These are phyloP conservation scores for Penicillium tannophilum DNA, from an alignment of 495 filamentous ascomycete genomes.

Conservation along the genomic window DNA sequence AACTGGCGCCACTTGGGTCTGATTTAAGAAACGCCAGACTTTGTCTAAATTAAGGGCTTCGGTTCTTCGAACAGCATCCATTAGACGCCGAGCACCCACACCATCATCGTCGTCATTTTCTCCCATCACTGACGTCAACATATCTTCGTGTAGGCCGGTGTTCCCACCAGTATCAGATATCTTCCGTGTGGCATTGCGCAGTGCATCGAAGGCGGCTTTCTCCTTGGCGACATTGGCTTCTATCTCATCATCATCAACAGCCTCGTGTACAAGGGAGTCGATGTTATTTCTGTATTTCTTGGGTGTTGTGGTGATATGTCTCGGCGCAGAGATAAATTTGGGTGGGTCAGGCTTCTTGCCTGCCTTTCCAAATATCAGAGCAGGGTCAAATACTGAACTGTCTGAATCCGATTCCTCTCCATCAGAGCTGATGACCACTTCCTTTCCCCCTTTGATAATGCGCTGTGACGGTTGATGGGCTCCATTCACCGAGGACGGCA, in stretches of 20 bases:
- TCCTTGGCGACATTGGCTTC: slow-evolving; percentile 58
- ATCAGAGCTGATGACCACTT: slow-evolving; percentile 68
- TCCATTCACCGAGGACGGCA: slow-evolving; percentile 21
- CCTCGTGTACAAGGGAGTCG: slow-evolving; percentile 62
- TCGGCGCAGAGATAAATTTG: not conserved
- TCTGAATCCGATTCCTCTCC: slow-evolving; percentile 66
- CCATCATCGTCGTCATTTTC: slow-evolving; percentile 53
- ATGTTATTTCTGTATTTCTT: slow-evolving; percentile 69
- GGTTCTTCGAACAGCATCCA: slow-evolving; percentile 73
- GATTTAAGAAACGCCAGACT: slow-evolving; percentile 69
- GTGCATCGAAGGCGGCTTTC: slow-evolving; percentile 40
- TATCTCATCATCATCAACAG: slow-evolving; percentile 56
- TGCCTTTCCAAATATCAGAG: slow-evolving; percentile 17
- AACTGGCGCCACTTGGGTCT: slow-evolving; percentile 32
- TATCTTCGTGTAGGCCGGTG: slow-evolving; percentile 42
- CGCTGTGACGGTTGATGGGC: slow-evolving; percentile 41
- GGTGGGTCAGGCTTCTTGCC: not conserved
- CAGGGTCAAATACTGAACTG: slow-evolving; percentile 46
- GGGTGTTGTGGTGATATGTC: slow-evolving; percentile 14
- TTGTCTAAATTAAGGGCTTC: slow-evolving; percentile 64
- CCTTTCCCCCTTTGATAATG: slow-evolving; percentile 48
- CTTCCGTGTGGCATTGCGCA: slow-evolving; percentile 1
- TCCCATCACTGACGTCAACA: slow-evolving; percentile 45
- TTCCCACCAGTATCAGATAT: not conserved
- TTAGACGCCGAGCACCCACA: slow-evolving; percentile 56